A percentile compares a stretch with the other conserved stretches of the same genome.
phyloP scores from a whole-genome alignment of 352 stramenopile genomes.

The Globisporangium okanoganense region DNA sequence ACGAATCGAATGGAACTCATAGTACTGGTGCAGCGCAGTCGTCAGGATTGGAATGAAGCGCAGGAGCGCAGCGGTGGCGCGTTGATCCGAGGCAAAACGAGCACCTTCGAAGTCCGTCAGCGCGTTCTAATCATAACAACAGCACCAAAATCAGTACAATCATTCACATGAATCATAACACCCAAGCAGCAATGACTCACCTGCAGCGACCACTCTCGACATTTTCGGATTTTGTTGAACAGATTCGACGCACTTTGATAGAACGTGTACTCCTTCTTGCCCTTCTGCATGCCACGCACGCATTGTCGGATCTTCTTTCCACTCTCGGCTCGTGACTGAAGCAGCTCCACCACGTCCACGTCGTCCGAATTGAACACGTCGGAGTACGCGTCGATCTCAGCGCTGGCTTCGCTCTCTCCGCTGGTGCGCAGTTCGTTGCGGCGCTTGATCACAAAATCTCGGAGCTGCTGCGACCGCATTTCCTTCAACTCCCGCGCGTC shows the following conservation, averaged over 20 bases:
- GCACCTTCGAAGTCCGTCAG: constrained; percentile 24
- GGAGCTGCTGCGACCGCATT: constrained; percentile 24
- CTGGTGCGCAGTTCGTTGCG: constrained; percentile 23
- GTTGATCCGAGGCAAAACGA: constrained; percentile 19
- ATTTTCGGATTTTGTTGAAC: constrained; percentile 23
- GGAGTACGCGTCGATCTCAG: constrained; percentile 26
- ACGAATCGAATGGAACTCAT: constrained; percentile 57
- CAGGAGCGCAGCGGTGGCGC: constrained; percentile 31
- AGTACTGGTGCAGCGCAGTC: constrained; percentile 36
- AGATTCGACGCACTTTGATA: constrained; percentile 29
- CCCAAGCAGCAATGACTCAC: background rate
- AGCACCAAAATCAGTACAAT: background rate
- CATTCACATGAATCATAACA: background rate
- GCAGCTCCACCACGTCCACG: constrained; percentile 27
- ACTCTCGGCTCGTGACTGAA: constrained; percentile 24
- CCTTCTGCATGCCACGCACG: constrained; percentile 14
- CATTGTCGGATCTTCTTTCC: constrained; percentile 18
- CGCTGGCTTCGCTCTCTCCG: constrained; percentile 30
- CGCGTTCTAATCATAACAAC: constrained; percentile 9
- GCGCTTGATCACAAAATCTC: constrained; percentile 28
- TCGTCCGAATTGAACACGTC: constrained; percentile 37
- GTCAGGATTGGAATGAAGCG: constrained; percentile 46
- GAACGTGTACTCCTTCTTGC: constrained; percentile 26
- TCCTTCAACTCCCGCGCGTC: constrained; percentile 28
- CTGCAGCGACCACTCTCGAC: constrained; percentile 15